Evolutionary conservation across 2,329 filamentous ascomycete species (phyloP).

Genomic region (Alternaria sp.): DNA sequence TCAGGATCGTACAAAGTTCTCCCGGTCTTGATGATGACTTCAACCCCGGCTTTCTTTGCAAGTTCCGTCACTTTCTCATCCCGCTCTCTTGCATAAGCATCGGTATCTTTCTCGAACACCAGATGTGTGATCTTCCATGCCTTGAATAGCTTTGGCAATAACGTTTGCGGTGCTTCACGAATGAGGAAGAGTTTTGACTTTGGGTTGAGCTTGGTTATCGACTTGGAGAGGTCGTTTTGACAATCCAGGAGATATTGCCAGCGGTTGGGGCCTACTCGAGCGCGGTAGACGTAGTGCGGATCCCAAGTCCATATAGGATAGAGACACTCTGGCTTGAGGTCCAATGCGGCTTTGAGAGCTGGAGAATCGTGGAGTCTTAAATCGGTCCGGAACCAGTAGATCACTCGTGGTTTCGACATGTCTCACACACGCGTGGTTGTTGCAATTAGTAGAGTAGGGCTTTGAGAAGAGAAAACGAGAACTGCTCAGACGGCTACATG

Average conservation of each 20-base stretch:
- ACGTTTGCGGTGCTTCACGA: constrained; percentile 72
- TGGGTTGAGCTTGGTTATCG: constrained; percentile 71
- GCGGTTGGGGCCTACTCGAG: constrained; percentile 72
- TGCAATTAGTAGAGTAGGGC: not conserved
- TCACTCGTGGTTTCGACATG: constrained; percentile 61
- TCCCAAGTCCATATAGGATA: constrained; percentile 84
- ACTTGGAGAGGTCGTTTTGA: constrained; percentile 71
- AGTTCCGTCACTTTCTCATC: constrained; percentile 65
- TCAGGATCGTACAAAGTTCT: constrained; percentile 78
- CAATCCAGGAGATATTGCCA: constrained; percentile 78
- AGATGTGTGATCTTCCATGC: constrained; percentile 77
- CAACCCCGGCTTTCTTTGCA: constrained; percentile 69
- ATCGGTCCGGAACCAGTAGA: constrained; percentile 83
- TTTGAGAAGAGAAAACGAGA: not conserved
- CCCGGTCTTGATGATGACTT: constrained; percentile 69
- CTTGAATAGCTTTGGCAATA: constrained; percentile 75
- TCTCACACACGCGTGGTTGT: not conserved
- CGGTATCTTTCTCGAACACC: constrained; percentile 80
- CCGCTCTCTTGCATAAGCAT: constrained; percentile 71
- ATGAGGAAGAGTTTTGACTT: constrained; percentile 75
- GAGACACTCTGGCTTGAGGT: constrained; percentile 70
- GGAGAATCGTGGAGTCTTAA: constrained; percentile 79
- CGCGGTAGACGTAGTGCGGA: constrained; percentile 77
- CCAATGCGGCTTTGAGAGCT: constrained; percentile 73
- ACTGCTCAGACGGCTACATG: not conserved